These are phyloP conservation scores for Entomortierella parvispora DNA, from an alignment of 192 early-diverging fungal species.

Conservation along the genomic window DNA sequence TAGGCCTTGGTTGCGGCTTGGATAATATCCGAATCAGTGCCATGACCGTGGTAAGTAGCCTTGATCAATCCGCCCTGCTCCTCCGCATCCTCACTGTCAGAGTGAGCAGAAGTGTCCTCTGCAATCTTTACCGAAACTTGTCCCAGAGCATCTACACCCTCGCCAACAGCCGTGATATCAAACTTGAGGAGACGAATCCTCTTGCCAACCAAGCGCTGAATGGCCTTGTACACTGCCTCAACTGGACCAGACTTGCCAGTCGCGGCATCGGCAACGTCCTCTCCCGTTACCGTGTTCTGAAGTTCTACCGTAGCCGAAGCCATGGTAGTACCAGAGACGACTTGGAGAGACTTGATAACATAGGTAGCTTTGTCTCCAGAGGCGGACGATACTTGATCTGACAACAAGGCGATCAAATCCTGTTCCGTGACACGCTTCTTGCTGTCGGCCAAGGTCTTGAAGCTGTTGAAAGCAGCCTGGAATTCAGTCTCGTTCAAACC, in stretches of 20 bases:
- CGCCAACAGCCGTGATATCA: slow-evolving; percentile 88
- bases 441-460: slow-evolving; percentile 95
- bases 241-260: slow-evolving; percentile 86
- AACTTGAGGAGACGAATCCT: slow-evolving; percentile 83
- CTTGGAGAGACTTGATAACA: slow-evolving; percentile 77
- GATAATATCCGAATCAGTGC: slow-evolving; percentile 88
- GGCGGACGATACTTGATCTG: slow-evolving; percentile 69
- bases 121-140: slow-evolving; percentile 83
- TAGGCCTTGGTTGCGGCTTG: slow-evolving; percentile 90
- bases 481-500: slow-evolving; percentile 69
- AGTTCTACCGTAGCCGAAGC: slow-evolving; percentile 87
- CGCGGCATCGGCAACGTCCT: slow-evolving; percentile 76
- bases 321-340: slow-evolving; percentile 80
- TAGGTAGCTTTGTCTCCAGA: slow-evolving; percentile 61
- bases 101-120: slow-evolving; percentile 62
- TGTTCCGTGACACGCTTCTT: slow-evolving; percentile 90
- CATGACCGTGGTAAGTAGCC: slow-evolving; percentile 77
- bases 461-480: slow-evolving; percentile 84
- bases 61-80: slow-evolving; percentile 43
- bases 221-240: slow-evolving; percentile 88
- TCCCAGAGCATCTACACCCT: slow-evolving; percentile 89
- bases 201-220: slow-evolving; percentile 85
- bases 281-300: slow-evolving; percentile 61
- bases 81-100: slow-evolving; percentile 49
- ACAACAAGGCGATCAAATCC: slow-evolving; percentile 88